A percentile compares a stretch with the other conserved stretches of the same genome.
Conservation (phyloP, 164 flowering plant species). For the Sedum album region DNA sequence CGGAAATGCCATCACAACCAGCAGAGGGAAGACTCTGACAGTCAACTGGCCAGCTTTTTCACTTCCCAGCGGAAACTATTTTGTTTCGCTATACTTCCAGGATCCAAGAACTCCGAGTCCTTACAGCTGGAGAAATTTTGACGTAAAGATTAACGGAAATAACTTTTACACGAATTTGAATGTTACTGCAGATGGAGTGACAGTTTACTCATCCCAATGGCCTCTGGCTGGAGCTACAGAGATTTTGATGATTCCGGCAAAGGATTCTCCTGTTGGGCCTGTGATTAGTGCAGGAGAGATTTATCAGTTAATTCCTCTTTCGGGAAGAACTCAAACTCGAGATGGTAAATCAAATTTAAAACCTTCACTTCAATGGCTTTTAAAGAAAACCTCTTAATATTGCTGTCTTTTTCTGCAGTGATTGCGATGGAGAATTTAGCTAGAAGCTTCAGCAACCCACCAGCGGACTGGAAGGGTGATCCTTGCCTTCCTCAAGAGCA, state of each 20-base stretch:
- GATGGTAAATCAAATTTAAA: slow-evolving; percentile 44
- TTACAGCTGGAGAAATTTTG: slow-evolving; percentile 76
- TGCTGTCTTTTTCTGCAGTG: slow-evolving; percentile 23
- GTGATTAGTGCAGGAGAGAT: slow-evolving; percentile 77
- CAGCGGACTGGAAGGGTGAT: slow-evolving; percentile 83
- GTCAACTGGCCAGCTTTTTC: slow-evolving; percentile 58
- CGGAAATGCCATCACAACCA: too few relatives aligned
- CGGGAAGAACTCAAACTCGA: slow-evolving; percentile 50
- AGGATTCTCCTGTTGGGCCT: slow-evolving; percentile 60
- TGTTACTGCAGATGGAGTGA: slow-evolving; percentile 48
- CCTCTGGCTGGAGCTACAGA: slow-evolving; percentile 59
- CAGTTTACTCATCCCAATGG: slow-evolving; percentile 49
- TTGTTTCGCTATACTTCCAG: slow-evolving; percentile 74
- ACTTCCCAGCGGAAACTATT: slow-evolving; percentile 44
- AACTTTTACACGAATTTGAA: slow-evolving; percentile 49
- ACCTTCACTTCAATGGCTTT: background rate
- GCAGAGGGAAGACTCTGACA: slow-evolving; percentile 51
- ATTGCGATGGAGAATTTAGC: slow-evolving; percentile 56
- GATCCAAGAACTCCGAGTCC: slow-evolving; percentile 69
- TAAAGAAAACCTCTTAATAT: background rate
- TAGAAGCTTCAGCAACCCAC: slow-evolving; percentile 48
- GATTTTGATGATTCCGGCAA: slow-evolving; percentile 37
- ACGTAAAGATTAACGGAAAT: slow-evolving; percentile 47
- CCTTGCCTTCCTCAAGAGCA: slow-evolving; percentile 70
- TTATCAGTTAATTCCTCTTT: slow-evolving; percentile 46